Evolutionary conservation across 2,329 filamentous ascomycete genomes (phyloP), one percentile per base, ranked within the genome.

Genomic region (Clarireedia homoeocarpa): DNA sequence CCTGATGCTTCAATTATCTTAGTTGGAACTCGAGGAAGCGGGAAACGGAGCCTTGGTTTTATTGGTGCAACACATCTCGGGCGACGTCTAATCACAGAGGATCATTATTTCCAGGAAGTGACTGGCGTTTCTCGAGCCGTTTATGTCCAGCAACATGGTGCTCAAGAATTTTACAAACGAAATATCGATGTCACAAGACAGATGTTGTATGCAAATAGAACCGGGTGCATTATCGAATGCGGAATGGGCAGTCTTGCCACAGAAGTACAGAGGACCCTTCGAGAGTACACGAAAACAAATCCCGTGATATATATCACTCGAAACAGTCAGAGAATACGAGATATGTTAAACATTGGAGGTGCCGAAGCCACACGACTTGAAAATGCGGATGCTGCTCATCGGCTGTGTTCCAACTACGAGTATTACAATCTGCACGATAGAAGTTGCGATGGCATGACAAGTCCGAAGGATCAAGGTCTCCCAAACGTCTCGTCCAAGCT

Each of bases 21-120:
- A 17, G 79, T 88, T 23, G 88, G 88, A 2, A 83, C 89, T 55
- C 82, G 85, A 14, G 88, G 87, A 10, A 82, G 85, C 5, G 88
- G 88, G 15, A 91, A 91, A 69, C 86, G 86, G 1, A 89, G 85
- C 1, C 73, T 91, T 10, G 88, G 84, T 14, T 80, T 91, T 48
- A 89, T 91, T 59, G 84, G 86, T 5, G 86, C 86, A 0, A 83
- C 84, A 6, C 85, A 85, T 49, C 83, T 88, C 69, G 81, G 82
- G 53, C 77, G 85, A 42, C 82, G 82, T 53, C 75, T 91, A 2
- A 73, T 91, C 53, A 87, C 91, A 59, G 77, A 84, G 36, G 86
- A 91, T 61, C 77, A 78, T 42, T 77, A 78, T 48, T 91, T 92
- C 62, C 78, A 84, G 44, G 80, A 87, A 51, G 72, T 75, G 4